Evolutionary conservation across 164 flowering plant species (phyloP).

Genomic region (Protea cynaroides): DNA sequence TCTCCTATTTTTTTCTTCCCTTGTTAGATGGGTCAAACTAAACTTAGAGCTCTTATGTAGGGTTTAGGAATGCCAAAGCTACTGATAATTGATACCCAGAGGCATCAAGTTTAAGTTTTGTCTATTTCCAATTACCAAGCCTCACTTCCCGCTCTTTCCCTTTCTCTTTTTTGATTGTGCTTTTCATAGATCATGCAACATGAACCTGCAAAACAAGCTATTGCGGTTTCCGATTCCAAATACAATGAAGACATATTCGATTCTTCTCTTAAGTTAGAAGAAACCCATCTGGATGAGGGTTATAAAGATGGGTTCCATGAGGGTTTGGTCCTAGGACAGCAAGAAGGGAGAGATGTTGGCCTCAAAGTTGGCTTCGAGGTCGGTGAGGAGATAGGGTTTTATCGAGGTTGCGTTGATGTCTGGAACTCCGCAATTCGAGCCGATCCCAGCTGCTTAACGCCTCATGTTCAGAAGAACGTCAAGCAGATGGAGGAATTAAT

Average conservation of each 20-base stretch:
- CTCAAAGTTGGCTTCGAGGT: slow-evolving; percentile 58
- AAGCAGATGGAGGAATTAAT: slow-evolving; percentile 53
- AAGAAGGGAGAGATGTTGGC: slow-evolving; percentile 63
- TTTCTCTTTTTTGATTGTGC: background rate
- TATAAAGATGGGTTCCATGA: slow-evolving; percentile 51
- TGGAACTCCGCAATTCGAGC: slow-evolving; percentile 51
- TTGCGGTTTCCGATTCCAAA: background rate
- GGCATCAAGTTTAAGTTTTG: too few relatives aligned
- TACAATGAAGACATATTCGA: slow-evolving; percentile 51
- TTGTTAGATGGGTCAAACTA: too few relatives aligned
- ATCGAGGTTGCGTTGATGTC: slow-evolving; percentile 57
- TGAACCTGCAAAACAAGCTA: slow-evolving; percentile 1
- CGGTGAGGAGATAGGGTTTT: slow-evolving; percentile 79
- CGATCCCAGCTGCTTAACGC: slow-evolving; percentile 43
- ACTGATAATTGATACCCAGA: too few relatives aligned
- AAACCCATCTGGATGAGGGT: slow-evolving; percentile 53
- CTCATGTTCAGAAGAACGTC: slow-evolving; percentile 47
- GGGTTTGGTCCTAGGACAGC: slow-evolving; percentile 51
- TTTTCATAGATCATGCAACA: slow-evolving; percentile 12
- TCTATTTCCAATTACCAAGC: too few relatives aligned
- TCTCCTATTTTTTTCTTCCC: too few relatives aligned
- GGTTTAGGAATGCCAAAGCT: too few relatives aligned
- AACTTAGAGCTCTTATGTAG: too few relatives aligned
- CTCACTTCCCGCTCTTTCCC: too few relatives aligned
- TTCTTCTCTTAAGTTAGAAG: slow-evolving; percentile 48